Evolutionary conservation across 2,329 filamentous ascomycete genomes (phyloP), one percentile per base, ranked within the genome.

Genomic region (Allantophomopsis cytisporea): DNA sequence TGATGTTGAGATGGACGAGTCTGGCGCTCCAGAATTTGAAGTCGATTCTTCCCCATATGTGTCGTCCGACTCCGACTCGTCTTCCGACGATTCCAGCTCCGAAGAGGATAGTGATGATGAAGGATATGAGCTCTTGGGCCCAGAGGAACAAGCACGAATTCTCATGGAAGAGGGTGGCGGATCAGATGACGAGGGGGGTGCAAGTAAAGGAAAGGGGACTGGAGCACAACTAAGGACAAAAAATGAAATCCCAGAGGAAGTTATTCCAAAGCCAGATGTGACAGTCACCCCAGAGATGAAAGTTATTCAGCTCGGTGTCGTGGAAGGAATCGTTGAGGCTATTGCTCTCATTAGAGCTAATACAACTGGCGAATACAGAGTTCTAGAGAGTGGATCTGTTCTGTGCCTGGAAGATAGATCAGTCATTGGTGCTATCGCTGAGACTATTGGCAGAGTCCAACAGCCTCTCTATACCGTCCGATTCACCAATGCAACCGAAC

Each of bases 381-480:
- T 94, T 1, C 71, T 96, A 1, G 87, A 95, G 53, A 71, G 73
- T 5, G 86, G 84, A 21, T 93, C 88, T 0, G 73, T 93, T 3
- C 70, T 98, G 20, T 95, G 86, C 60, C 75, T 78, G 20, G 73
- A 74, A 45, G 74, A 91, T 49, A 72, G 86, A 39, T 73, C 70
- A 15, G 73, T 95, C 20, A 71, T 95, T 39, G 91, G 88, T 17
- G 80, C 74, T 14, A 73, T 96, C n/a, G 71, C 78, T 4, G 89
- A 96, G 52, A 83, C 85, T 5, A 72, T 96, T 28, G 91, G 89
- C 36, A 76, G 83, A 52, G 86, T 95, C 3, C 73, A 86, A 46
- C 79, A 86, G 49, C 91, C 91, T 7, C 67, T 88, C 49, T 98
- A 96, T 61, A 83, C 82, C 1, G 73, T 95, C 8, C 73, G 76